Evolutionary conservation across 441 rosid genomes (phyloP), one percentile per base, ranked within the genome.

Genomic region (Pelargonium exstipulatum): DNA sequence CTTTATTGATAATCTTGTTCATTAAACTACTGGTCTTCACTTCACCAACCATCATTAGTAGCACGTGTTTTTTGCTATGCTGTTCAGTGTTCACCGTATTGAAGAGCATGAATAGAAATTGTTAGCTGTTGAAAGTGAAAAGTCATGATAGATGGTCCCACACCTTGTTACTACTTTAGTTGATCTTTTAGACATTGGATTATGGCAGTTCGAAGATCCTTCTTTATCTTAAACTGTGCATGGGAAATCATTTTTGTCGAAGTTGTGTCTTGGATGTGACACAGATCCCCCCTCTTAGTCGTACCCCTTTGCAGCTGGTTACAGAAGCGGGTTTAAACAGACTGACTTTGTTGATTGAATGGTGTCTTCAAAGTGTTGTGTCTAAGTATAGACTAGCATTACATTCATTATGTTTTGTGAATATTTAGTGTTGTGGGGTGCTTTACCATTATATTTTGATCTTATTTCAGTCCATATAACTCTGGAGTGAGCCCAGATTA

Each of bases 401-500:
- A 4, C 22, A 64, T 64, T 14, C 65, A n/a, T 37, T 8, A 12
- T 40, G 67, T 64, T n/a, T 40, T 32, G 57, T 49, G 57, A 16
- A 13, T 18, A 55, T 55, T 18, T 55, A 18, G 13, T 20, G 62
- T 1, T 57, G 10, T 8, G 9, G 62, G 26, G 10, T 20, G 29
- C 32, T 18, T 2, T 20, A 22, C 35, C 10, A 62, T 29, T 43
- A 55, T 76, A 62, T 43, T 69, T 6, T 64, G 58, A 42, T 66
- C 42, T 40, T 78, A 42, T 20, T 48, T 68, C 86, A 95, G 99
- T 73, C 97, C 99, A 9, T 88, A 89, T 80, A 87, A 85, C 69
- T 81, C 98, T 69, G 93, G 91, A 60, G 96, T 80, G 42, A 82
- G 83, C 72, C 96, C 96, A 9, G 97, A 95, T 78, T 95, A 90